Conservation (phyloP, 495 filamentous ascomycete species). For the Cryomyces antarcticus region DNA sequence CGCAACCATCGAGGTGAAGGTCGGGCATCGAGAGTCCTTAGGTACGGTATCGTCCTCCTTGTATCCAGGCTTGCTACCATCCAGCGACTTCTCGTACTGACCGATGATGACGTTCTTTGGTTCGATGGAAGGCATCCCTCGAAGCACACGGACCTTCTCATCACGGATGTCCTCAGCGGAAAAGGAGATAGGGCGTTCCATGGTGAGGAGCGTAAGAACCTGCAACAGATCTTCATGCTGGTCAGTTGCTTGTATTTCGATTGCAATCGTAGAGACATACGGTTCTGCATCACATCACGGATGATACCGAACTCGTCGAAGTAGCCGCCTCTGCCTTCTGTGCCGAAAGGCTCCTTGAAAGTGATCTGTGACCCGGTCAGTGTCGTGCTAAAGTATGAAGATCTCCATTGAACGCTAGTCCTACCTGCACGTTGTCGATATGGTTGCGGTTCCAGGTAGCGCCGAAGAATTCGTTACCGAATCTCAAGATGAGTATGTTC, state of each 20-base stretch:
- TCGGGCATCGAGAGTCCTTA: conserved; percentile 90
- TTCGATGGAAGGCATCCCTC: conserved; percentile 85
- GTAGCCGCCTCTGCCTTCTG: conserved; percentile 96
- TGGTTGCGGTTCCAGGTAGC: conserved; percentile 99
- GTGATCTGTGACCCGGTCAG: no score
- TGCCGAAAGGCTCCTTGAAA: conserved; percentile 99
- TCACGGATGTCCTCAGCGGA: conserved; percentile 96
- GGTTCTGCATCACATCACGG: conserved; percentile 60
- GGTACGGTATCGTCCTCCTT: conserved; percentile 98
- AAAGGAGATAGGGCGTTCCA: conserved; percentile 98
- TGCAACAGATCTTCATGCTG: conserved; percentile 93
- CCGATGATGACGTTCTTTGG: conserved; percentile 99
- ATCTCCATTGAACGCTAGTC: conserved; percentile 8
- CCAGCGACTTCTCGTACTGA: conserved; percentile 90
- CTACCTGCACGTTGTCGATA: conserved; percentile 98
- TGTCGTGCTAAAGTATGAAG: neutral
- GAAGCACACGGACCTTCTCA: conserved; percentile 93
- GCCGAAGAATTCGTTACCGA: conserved; percentile 97
- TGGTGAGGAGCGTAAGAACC: conserved; percentile 85
- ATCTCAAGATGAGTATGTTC: conserved; percentile 95
- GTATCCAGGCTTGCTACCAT: conserved; percentile 93
- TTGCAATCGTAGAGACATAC: conserved; percentile 27
- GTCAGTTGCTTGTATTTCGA: neutral
- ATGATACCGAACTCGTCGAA: conserved; percentile 99
- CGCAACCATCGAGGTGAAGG: conserved; percentile 89